A percentile compares a stretch with the other conserved stretches of the same genome.
Evolutionary conservation across 2,329 filamentous ascomycete genomes (phyloP).

Genomic region (Parasarocladium wereldwijsianum): DNA sequence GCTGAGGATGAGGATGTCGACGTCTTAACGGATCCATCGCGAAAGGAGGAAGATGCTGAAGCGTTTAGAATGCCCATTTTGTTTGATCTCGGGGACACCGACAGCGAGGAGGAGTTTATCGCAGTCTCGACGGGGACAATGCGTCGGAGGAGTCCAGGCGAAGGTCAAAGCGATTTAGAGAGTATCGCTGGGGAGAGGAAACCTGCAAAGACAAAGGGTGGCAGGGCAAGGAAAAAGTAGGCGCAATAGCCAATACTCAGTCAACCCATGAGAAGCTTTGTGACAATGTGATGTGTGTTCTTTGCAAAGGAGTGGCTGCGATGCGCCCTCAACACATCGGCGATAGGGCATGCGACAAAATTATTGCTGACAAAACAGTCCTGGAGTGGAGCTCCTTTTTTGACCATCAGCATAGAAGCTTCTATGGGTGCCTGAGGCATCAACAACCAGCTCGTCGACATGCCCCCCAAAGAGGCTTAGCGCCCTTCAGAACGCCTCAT

Average conservation of each 20-base stretch:
- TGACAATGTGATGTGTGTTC: too few species aligned
- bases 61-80: constrained; percentile 79
- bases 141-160: constrained; percentile 69
- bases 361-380: too few species aligned
- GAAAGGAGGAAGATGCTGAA: constrained; percentile 35
- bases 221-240: constrained; percentile 26
- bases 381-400: too few species aligned
- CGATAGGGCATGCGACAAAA: too few species aligned
- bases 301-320: too few species aligned
- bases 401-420: too few species aligned
- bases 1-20: constrained; percentile 90
- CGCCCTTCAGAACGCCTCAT: constrained; percentile 15
- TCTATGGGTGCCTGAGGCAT: constrained; percentile 16
- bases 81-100: constrained; percentile 84
- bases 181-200: constrained; percentile 37
- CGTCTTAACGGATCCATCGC: constrained; percentile 61
- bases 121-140: constrained; percentile 65
- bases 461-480: constrained; percentile 18
- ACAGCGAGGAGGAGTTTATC: constrained; percentile 82
- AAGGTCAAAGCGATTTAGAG: constrained; percentile 44
- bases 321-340: too few species aligned
- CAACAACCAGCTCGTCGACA: constrained; percentile 5
- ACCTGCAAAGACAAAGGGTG: constrained; percentile 17
- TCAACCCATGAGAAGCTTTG: too few species aligned
- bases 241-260: too few species aligned